phyloP scores from a whole-genome alignment of 768 basidiomycete genomes.

The Serendipita sp. region DNA sequence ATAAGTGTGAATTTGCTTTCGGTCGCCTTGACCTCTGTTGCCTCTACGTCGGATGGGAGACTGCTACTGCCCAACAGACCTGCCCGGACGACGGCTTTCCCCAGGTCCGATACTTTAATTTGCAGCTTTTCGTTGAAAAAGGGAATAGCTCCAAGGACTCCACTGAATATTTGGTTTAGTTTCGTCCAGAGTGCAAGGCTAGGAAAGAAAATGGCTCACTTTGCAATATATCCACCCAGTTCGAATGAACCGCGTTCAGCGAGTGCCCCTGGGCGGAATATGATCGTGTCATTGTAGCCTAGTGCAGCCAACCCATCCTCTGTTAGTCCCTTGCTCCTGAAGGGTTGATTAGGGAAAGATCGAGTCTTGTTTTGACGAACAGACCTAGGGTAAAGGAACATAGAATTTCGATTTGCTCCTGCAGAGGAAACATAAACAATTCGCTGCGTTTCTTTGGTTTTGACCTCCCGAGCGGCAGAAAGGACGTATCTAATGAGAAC shows the following conservation, averaged over 20 bases:
- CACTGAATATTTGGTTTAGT: conserved; percentile 15
- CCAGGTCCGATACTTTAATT: conserved; percentile 40
- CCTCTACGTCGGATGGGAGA: conserved; percentile 28
- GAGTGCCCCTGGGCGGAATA: conserved; percentile 50
- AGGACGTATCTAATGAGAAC: conserved; percentile 42
- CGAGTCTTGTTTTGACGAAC: conserved; percentile 5
- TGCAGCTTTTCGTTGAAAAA: conserved; percentile 23
- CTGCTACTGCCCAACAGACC: conserved; percentile 36
- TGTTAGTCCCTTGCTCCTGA: conserved; percentile 58
- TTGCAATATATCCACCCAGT: conserved; percentile 11
- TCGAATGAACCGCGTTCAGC: conserved; percentile 34
- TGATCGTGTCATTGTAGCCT: conserved; percentile 53
- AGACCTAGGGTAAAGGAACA: conserved; percentile 36
- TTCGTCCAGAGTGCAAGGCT: too few species aligned
- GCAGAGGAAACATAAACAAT: conserved; percentile 48
- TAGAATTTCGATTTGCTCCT: conserved; percentile 33
- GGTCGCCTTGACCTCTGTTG: conserved; percentile 23
- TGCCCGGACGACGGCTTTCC: conserved; percentile 35
- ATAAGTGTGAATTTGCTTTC: conserved; percentile 37
- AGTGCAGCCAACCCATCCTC: conserved; percentile 48
- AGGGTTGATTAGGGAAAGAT: conserved; percentile 3
- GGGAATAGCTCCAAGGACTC: conserved; percentile 23
- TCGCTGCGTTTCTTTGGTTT: conserved; percentile 36
- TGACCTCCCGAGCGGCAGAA: conserved; percentile 51
- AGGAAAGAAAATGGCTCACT: not conserved